Evolutionary conservation across 192 early-diverging fungal genomes (phyloP).

Genomic region (Martensiomyces pterosporus): DNA sequence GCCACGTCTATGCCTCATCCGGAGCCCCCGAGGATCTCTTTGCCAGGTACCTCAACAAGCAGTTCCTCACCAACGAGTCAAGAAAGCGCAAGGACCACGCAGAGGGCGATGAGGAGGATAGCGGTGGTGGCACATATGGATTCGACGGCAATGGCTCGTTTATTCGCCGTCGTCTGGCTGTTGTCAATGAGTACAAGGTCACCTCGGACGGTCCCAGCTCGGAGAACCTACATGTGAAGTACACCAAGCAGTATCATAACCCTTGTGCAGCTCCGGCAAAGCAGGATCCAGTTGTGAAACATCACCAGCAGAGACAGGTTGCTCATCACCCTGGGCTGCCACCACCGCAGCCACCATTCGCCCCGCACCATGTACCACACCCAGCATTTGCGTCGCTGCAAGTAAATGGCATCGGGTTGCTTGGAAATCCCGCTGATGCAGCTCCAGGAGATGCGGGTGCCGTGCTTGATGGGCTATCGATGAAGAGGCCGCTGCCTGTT

Average conservation of each 20-base stretch:
- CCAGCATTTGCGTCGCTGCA: too few relatives aligned
- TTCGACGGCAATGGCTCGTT: constrained; percentile 40
- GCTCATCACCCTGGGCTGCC: too few relatives aligned
- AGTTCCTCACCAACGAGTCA: constrained; percentile 52
- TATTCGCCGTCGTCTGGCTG: constrained; percentile 40
- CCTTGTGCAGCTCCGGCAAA: too few relatives aligned
- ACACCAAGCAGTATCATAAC: constrained; percentile 50
- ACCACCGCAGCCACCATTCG: too few relatives aligned
- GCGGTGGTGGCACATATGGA: constrained; percentile 25
- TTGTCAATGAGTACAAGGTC: constrained; percentile 51
- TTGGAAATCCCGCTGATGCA: too few relatives aligned
- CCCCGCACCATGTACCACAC: too few relatives aligned
- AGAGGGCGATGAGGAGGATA: not conserved
- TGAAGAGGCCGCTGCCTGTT: too few relatives aligned
- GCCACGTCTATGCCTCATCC: constrained; percentile 50
- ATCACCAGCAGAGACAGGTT: too few relatives aligned
- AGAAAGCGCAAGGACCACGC: constrained; percentile 42
- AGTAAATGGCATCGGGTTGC: too few relatives aligned
- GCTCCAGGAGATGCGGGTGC: too few relatives aligned
- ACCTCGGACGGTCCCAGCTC: constrained; percentile 32
- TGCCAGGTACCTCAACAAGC: constrained; percentile 47
- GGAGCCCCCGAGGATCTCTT: constrained; percentile 38
- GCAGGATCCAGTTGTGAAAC: too few relatives aligned
- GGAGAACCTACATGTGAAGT: constrained; percentile 44
- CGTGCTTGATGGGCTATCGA: too few relatives aligned